phyloP scores from a whole-genome alignment of 2,329 filamentous ascomycete genomes.

The Ophiocordyceps camponoti-floridani region DNA sequence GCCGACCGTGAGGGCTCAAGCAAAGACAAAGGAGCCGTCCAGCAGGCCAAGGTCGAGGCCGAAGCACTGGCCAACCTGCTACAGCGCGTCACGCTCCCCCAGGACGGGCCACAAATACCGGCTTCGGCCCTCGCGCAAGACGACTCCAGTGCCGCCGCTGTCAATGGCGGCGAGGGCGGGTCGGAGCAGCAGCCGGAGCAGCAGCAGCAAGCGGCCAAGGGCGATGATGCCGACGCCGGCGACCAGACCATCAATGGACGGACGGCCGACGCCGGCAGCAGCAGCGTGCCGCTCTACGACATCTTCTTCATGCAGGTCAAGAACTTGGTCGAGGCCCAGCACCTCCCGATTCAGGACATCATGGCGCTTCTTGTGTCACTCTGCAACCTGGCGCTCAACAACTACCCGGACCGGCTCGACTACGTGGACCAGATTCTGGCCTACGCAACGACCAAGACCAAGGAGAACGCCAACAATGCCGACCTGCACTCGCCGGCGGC shows the following conservation, averaged over 20 bases:
- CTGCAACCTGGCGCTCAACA: slow-evolving; percentile 82
- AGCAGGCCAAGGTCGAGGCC: slow-evolving; percentile 55
- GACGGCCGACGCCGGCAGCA: slow-evolving; percentile 18
- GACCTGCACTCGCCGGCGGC: slow-evolving; percentile 78
- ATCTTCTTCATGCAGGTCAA: slow-evolving; percentile 95
- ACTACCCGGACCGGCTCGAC: slow-evolving; percentile 82
- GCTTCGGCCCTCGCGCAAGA: slow-evolving; percentile 6
- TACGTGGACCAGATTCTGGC: slow-evolving; percentile 89
- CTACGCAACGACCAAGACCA: slow-evolving; percentile 73
- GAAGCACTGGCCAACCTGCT: slow-evolving; percentile 65
- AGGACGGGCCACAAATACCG: slow-evolving; percentile 20
- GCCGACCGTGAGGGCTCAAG: slow-evolving; percentile 73
- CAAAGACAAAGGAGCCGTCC: slow-evolving; percentile 46
- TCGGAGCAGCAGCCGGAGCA: slow-evolving; percentile 6
- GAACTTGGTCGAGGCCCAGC: slow-evolving; percentile 78
- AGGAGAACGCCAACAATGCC: slow-evolving; percentile 83
- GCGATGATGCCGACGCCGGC: slow-evolving; percentile 24
- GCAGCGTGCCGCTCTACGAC: slow-evolving; percentile 80
- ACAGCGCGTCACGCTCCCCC: slow-evolving; percentile 56
- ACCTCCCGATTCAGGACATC: slow-evolving; percentile 83
- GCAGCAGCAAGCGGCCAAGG: too few relatives aligned
- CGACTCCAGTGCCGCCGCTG: slow-evolving; percentile 10
- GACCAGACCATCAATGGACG: slow-evolving; percentile 28
- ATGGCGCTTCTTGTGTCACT: slow-evolving; percentile 89
- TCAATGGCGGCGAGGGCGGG: slow-evolving; percentile 9